Evolutionary conservation across 1,284 basidiomycete species (phyloP).

Genomic region (Inonotus hispidus): DNA sequence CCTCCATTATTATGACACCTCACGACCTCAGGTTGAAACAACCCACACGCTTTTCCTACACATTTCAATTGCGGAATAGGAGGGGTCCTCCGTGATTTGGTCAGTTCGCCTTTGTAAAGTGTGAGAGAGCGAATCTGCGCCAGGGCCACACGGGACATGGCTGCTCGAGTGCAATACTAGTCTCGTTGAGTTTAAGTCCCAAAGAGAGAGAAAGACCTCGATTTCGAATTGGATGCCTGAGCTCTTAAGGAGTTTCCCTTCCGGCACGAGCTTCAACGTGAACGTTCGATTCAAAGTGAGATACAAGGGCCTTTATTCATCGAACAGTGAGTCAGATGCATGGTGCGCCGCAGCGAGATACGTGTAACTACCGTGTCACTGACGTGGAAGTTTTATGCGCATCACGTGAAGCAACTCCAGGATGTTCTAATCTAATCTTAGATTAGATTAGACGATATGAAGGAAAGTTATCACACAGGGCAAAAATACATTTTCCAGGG

Average conservation of each 20-base stretch:
- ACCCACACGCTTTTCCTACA: slow-evolving; percentile 68
- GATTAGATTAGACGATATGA: too few relatives aligned
- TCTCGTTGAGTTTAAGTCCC: too few relatives aligned
- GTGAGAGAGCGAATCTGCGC: slow-evolving; percentile 70
- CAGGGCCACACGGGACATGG: slow-evolving; percentile 65
- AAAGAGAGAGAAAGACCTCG: too few relatives aligned
- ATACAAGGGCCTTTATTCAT: not conserved
- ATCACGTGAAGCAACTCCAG: too few relatives aligned
- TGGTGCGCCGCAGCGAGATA: not conserved
- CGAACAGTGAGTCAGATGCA: not conserved
- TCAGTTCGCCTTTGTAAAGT: slow-evolving; percentile 69
- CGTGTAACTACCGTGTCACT: not conserved
- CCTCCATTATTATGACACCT: slow-evolving; percentile 80
- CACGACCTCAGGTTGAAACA: slow-evolving; percentile 81
- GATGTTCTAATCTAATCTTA: too few relatives aligned
- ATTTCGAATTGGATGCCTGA: not conserved
- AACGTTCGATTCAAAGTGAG: not conserved
- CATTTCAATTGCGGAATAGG: slow-evolving; percentile 79
- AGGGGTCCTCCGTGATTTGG: slow-evolving; percentile 57
- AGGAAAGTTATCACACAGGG: too few relatives aligned
- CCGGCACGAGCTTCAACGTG: too few relatives aligned
- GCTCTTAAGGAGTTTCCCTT: too few relatives aligned
- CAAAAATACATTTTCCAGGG: too few relatives aligned
- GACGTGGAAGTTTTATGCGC: not conserved
- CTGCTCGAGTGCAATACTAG: too few relatives aligned